Evolutionary conservation across 139 green algal species (phyloP), one percentile per base, ranked within the genome.

Genomic region (Zygnema circumcarinatum): DNA sequence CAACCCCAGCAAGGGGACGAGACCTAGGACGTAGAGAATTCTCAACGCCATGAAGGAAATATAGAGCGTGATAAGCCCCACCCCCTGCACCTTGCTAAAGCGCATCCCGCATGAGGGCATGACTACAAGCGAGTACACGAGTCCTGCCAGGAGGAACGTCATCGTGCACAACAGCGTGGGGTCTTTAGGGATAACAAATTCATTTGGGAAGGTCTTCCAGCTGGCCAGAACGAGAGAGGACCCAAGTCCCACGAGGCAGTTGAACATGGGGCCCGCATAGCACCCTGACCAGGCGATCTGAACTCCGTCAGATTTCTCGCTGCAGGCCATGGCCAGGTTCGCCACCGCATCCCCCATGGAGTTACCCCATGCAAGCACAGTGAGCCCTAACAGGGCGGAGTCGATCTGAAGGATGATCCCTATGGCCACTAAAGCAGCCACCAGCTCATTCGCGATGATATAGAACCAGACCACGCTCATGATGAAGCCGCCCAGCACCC

Each of bases 301-400:
- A 67, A 81, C 85, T 11, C 85, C 25, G 38, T 85, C 68, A 35
- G 83, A 38, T 1, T 73, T 75, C 3, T 83, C 81, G 1, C 56
- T 78, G 21, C 67, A 84, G 1, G 92, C 92, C 0, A 94, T 89
- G 33, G 91, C 67, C 1, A 90, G 47, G 80, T 94, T 92, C 21
- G 89, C 39, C 22, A 92, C 80, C 0, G 92, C 67, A 39, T 94
- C 92, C 31, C 92, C 92, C 35, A 94, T 87, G 31, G 89, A 93
- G 83, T 94, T 94, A n/a, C 92, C 92, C 92, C 92, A 94, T 25
- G 92, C 92, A 39, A 94, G 91, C 38, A 94, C 83, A 0, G 92
- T 94, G 36, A 93, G 73, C 16, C 85, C 92, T 25, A 94, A 76
- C 0, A 93, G 11, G 1, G 76, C 54, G 1, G 85, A 76, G 68